These are phyloP conservation scores for Litsea cubeba DNA, from an alignment of 164 flowering plant species.

Conservation along the genomic window DNA sequence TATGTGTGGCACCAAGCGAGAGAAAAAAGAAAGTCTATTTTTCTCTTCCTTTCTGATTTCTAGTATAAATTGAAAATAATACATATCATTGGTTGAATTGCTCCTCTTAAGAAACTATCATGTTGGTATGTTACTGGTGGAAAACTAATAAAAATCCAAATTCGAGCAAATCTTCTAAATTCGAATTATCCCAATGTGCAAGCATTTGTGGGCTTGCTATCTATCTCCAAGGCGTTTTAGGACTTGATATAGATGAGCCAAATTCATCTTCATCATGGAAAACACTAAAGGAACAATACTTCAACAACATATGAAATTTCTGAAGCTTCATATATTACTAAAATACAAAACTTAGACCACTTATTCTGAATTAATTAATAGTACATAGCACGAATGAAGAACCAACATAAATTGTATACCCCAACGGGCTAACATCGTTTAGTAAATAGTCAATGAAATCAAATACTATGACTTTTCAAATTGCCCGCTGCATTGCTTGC, in stretches of 20 bases:
- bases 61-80: no score
- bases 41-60: no score
- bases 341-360: not conserved
- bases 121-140: no score
- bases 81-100: no score
- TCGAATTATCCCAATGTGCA: constrained; percentile 47
- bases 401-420: not conserved
- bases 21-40: no score
- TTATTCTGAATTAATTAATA: not conserved
- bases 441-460: not conserved
- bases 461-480: not conserved
- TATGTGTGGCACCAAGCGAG: no score
- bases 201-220: constrained; percentile 17
- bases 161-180: constrained; percentile 21
- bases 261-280: not conserved
- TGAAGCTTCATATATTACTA: not conserved
- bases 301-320: not conserved
- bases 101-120: no score
- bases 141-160: no score
- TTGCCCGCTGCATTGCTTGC: not conserved
- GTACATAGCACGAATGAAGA: not conserved
- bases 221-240: not conserved
- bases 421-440: not conserved
- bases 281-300: not conserved
- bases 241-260: not conserved